These are phyloP conservation scores for Ajuga chamaepitys DNA, from an alignment of 257 asterid genomes.

Conservation along the genomic window DNA sequence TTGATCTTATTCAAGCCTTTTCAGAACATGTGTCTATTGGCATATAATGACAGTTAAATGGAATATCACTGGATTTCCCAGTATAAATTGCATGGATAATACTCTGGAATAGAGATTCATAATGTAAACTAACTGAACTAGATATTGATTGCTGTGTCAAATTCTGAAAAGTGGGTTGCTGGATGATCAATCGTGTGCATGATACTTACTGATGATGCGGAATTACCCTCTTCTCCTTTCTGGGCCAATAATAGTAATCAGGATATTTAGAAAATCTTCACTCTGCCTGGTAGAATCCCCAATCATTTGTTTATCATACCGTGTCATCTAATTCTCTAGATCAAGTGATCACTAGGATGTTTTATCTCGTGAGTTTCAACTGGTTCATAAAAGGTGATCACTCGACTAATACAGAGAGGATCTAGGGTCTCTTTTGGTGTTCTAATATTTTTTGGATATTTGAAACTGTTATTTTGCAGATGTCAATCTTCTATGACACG, in stretches of 20 bases:
- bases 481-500: no score
- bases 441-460: neutral
- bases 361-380: neutral
- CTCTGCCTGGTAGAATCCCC: neutral
- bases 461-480: conserved; percentile 2
- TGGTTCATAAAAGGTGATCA: neutral
- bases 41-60: neutral
- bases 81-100: neutral
- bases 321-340: neutral
- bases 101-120: neutral
- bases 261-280: neutral
- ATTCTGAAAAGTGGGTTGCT: neutral
- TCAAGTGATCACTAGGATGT: neutral
- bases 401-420: neutral
- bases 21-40: neutral
- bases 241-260: neutral
- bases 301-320: neutral
- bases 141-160: neutral
- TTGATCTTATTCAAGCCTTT: neutral
- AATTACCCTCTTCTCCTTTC: neutral
- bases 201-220: neutral
- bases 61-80: neutral
- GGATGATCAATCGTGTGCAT: neutral
- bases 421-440: neutral
- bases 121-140: neutral